Conservation (phyloP, 495 filamentous ascomycete genomes). For the Thozetella sp. region DNA sequence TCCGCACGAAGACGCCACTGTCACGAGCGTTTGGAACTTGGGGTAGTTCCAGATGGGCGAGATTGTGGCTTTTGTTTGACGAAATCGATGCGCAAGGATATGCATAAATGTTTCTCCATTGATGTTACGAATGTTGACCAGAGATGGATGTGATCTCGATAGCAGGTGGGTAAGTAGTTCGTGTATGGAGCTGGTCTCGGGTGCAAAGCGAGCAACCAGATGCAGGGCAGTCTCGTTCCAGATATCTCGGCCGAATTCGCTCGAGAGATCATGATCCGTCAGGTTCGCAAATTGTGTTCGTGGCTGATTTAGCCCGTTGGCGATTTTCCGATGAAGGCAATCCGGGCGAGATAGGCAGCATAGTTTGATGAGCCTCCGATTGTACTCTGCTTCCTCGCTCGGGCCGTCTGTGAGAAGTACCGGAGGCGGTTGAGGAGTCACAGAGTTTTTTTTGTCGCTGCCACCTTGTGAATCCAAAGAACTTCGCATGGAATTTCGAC, state of each 20-base stretch:
- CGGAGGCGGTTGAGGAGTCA: neutral
- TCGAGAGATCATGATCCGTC: neutral
- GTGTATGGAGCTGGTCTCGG: neutral
- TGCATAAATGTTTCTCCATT: neutral
- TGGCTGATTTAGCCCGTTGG: neutral
- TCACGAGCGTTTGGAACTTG: neutral
- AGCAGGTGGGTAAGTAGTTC: neutral
- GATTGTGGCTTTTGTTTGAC: neutral
- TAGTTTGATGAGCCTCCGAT: neutral
- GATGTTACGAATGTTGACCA: neutral
- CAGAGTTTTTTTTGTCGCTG: neutral
- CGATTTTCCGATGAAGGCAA: neutral
- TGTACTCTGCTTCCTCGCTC: neutral
- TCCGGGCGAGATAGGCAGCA: neutral
- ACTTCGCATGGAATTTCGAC: neutral
- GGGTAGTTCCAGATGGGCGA: neutral
- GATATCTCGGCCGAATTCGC: neutral
- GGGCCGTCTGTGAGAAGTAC: neutral
- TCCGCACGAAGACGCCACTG: neutral
- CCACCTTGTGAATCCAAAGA: neutral
- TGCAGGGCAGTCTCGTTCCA: neutral
- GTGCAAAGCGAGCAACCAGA: neutral
- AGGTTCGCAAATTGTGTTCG: neutral
- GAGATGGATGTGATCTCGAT: neutral
- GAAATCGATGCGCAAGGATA: neutral